phyloP scores from a whole-genome alignment of 1,139 yeast genomes.

The Protomyces lactucae-debilis region DNA sequence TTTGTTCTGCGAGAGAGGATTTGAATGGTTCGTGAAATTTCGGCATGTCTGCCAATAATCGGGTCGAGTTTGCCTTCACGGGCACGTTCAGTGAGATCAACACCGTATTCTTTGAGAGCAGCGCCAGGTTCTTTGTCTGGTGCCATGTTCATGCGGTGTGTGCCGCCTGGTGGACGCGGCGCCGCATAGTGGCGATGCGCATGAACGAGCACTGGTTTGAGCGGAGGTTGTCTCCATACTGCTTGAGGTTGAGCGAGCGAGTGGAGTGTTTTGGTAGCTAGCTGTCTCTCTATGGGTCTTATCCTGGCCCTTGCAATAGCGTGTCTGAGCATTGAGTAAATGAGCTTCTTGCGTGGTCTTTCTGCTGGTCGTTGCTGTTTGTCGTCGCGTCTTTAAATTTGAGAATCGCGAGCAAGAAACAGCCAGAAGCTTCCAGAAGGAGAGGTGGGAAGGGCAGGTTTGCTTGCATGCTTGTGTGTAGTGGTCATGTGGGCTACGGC shows the following conservation, averaged over 20 bases:
- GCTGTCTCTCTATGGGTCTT: too few species aligned
- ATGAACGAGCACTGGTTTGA: too few species aligned
- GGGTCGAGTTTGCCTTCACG: slow-evolving; percentile 90
- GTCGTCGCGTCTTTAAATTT: too few species aligned
- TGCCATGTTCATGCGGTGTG: slow-evolving; percentile 33
- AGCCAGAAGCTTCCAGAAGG: neutral
- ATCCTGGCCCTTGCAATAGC: too few species aligned
- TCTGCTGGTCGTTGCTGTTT: too few species aligned
- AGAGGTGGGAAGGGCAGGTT: neutral
- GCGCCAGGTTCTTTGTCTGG: slow-evolving; percentile 45
- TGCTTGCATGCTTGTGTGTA: neutral
- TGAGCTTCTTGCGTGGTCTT: too few species aligned
- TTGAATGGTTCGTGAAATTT: slow-evolving; percentile 85
- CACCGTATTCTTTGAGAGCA: slow-evolving; percentile 81
- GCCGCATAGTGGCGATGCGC: slow-evolving; percentile 9
- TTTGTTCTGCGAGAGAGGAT: slow-evolving; percentile 87
- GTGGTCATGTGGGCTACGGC: neutral
- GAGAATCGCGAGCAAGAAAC: neutral
- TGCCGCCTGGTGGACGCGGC: slow-evolving; percentile 28
- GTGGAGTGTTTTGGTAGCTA: too few species aligned
- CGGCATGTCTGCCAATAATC: slow-evolving; percentile 94
- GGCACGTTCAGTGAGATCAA: slow-evolving; percentile 80
- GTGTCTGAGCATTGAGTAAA: too few species aligned
- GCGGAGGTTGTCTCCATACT: too few species aligned
- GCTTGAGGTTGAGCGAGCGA: too few species aligned